These are phyloP conservation scores for Lanzia echinophila DNA, from an alignment of 2,329 filamentous ascomycete genomes.

Conservation along the genomic window DNA sequence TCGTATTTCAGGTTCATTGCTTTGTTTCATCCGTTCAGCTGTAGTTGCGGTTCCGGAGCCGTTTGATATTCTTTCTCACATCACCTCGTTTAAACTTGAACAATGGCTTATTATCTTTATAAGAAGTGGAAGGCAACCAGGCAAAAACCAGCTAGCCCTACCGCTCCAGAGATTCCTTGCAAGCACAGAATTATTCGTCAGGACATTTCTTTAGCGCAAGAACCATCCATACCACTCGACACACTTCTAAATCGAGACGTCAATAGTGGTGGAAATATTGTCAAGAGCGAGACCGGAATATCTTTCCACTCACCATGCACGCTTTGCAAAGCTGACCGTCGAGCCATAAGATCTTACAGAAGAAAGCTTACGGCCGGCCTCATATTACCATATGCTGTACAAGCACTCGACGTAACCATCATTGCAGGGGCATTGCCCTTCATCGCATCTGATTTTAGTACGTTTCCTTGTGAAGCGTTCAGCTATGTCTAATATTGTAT, in stretches of 20 bases:
- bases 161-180: background rate
- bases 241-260: background rate
- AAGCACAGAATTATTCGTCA: background rate
- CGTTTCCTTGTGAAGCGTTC: constrained; percentile 13
- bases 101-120: constrained; percentile 1
- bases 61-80: background rate
- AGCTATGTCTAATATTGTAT: no score
- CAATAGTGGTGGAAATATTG: background rate
- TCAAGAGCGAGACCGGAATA: background rate
- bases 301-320: constrained; percentile 8
- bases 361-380: constrained; percentile 55
- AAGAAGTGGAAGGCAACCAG: constrained; percentile 4
- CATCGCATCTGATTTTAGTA: constrained; percentile 60
- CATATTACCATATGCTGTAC: constrained; percentile 52
- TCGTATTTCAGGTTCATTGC: no score
- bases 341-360: constrained; percentile 39
- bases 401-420: constrained; percentile 59
- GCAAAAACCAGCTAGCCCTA: background rate
- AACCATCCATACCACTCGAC: background rate
- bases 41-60: no score
- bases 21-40: no score
- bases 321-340: constrained; percentile 28
- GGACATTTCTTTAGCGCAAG: background rate
- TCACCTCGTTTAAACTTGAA: background rate
- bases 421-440: constrained; percentile 52